A percentile compares a stretch with the other conserved stretches of the same genome.
Evolutionary conservation across 164 flowering plant species (phyloP).

Genomic region (Tetrastigma voinierianum): DNA sequence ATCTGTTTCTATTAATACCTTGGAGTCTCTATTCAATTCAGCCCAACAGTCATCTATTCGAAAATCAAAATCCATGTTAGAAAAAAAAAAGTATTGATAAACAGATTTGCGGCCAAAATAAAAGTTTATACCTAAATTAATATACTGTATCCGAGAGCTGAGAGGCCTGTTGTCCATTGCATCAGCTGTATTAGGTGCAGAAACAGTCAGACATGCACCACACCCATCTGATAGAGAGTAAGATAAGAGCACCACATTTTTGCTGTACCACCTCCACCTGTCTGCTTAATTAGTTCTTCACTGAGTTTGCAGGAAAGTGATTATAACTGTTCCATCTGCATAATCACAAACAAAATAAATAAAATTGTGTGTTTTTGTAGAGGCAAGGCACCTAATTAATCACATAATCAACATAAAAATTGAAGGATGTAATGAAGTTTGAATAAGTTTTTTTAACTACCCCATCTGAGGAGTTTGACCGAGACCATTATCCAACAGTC

Average conservation of each 20-base stretch:
- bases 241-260: neutral
- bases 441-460: too few relatives aligned
- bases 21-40: slow-evolving; percentile 5
- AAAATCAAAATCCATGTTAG: neutral
- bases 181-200: neutral
- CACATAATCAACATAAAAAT: too few relatives aligned
- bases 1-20: neutral
- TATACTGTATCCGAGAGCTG: slow-evolving; percentile 6
- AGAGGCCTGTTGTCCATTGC: neutral
- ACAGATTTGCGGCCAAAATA: neutral
- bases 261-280: too few relatives aligned
- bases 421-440: too few relatives aligned
- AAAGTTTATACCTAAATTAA: slow-evolving; percentile 1
- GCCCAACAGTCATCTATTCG: slow-evolving; percentile 8
- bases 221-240: too few relatives aligned
- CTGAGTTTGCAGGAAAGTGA: neutral
- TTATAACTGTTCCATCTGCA: slow-evolving; percentile 1
- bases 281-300: neutral
- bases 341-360: too few relatives aligned
- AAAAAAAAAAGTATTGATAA: neutral
- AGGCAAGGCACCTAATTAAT: too few relatives aligned
- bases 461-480: too few relatives aligned
- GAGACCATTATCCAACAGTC: too few relatives aligned
- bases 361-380: too few relatives aligned
- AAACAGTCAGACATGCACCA: too few relatives aligned